Conservation (phyloP, 768 basidiomycete genomes). For the Amanita phalloides region DNA sequence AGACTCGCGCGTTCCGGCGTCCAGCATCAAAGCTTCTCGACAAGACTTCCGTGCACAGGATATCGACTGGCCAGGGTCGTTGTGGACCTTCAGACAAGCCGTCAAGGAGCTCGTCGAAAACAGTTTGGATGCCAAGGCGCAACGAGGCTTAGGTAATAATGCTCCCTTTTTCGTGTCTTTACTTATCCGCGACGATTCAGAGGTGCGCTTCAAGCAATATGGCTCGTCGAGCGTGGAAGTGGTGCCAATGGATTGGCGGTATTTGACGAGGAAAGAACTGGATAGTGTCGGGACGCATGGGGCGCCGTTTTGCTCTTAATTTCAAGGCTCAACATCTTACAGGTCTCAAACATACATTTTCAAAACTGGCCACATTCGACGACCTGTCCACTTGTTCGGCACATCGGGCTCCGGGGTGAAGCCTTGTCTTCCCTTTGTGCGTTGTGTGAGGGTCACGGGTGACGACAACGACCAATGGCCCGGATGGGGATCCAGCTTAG, state of each 20-base stretch:
- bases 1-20: neutral
- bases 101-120: slow-evolving; percentile 98
- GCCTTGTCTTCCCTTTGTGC: slow-evolving; percentile 92
- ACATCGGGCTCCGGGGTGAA: slow-evolving; percentile 94
- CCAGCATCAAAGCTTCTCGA: slow-evolving; percentile 56
- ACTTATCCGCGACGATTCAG: slow-evolving; percentile 25
- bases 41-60: slow-evolving; percentile 65
- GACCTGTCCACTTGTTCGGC: slow-evolving; percentile 60
- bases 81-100: slow-evolving; percentile 82
- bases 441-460: slow-evolving; percentile 61
- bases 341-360: slow-evolving; percentile 94
- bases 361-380: slow-evolving; percentile 70
- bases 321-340: neutral
- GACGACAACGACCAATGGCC: slow-evolving; percentile 66
- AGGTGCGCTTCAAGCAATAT: too few species aligned
- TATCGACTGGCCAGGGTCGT: slow-evolving; percentile 96
- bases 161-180: neutral
- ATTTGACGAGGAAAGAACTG: slow-evolving; percentile 71
- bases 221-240: slow-evolving; percentile 81
- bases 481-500: slow-evolving; percentile 74
- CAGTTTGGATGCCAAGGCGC: slow-evolving; percentile 88
- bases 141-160: slow-evolving; percentile 64
- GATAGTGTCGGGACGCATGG: slow-evolving; percentile 57
- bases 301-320: neutral
- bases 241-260: slow-evolving; percentile 88